Percentiles rank a stretch among this genome's conserved stretches.
Evolutionary conservation across 768 basidiomycete species (phyloP).

Genomic region (Mycena metata): DNA sequence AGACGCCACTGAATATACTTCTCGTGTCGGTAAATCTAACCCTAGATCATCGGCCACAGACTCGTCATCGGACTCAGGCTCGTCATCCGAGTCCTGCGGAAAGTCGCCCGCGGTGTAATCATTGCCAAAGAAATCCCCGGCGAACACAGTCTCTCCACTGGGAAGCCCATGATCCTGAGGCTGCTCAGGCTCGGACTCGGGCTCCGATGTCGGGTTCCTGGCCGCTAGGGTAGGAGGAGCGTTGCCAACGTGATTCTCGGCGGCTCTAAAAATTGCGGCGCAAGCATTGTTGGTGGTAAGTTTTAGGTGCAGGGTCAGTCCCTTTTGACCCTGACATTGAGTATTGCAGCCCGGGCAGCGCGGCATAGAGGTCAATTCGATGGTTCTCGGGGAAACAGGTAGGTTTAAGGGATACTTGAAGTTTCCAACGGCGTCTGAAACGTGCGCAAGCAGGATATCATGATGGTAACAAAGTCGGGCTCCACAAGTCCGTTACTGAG

Average conservation of each 20-base stretch:
- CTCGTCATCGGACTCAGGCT: background rate
- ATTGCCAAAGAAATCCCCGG: constrained; percentile 7
- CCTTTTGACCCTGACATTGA: background rate
- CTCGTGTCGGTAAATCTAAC: too few species aligned
- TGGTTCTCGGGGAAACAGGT: too few species aligned
- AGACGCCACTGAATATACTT: too few species aligned
- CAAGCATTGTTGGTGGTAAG: background rate
- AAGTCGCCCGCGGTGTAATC: constrained; percentile 1
- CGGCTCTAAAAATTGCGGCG: background rate
- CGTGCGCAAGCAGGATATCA: too few species aligned
- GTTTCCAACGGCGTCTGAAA: too few species aligned
- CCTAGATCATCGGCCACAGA: too few species aligned
- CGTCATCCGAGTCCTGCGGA: background rate
- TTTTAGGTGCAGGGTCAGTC: background rate
- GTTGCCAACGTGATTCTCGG: background rate
- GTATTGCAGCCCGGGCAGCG: constrained; percentile 5
- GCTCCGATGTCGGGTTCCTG: background rate
- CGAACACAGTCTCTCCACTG: background rate
- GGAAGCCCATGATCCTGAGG: constrained; percentile 2
- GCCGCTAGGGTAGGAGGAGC: background rate
- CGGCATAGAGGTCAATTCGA: too few species aligned
- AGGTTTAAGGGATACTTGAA: too few species aligned
- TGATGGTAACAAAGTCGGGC: too few species aligned
- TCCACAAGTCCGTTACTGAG: too few species aligned
- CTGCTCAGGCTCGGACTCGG: background rate